Conservation (phyloP, 2,329 filamentous ascomycete genomes). For the Colletotrichum noveboracense region DNA sequence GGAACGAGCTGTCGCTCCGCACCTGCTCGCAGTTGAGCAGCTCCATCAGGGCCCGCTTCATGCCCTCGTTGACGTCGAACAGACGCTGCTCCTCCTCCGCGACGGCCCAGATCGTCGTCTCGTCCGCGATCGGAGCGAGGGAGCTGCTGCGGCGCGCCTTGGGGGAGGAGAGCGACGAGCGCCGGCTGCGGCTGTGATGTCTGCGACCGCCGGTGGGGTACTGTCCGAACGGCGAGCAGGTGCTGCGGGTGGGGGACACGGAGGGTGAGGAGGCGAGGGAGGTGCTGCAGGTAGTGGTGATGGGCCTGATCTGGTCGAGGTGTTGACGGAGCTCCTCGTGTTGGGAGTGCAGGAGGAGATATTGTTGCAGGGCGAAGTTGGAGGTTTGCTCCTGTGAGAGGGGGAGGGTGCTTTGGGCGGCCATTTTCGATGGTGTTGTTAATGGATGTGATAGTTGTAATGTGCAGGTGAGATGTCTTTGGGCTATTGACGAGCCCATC, state of each 20-base stretch:
- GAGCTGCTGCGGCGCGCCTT: conserved; percentile 23
- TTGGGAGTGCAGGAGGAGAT: conserved; percentile 58
- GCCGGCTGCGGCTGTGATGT: conserved; percentile 51
- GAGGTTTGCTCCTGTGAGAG: conserved; percentile 37
- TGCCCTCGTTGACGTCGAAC: conserved; percentile 62
- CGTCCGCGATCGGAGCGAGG: conserved; percentile 48
- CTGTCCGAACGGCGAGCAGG: conserved; percentile 41
- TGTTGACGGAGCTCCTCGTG: conserved; percentile 58
- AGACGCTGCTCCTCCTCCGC: conserved; percentile 58
- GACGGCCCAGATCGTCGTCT: conserved; percentile 53
- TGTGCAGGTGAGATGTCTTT: conserved; percentile 21
- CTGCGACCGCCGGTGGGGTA: conserved; percentile 32
- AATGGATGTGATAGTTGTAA: conserved; percentile 13
- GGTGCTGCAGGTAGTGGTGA: conserved; percentile 34
- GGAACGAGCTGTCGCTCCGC: conserved; percentile 54
- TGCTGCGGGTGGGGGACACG: conserved; percentile 64
- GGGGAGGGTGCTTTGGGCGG: not conserved
- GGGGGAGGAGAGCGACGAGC: conserved; percentile 28
- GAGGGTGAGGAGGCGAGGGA: conserved; percentile 55
- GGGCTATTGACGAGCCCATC: conserved; percentile 23
- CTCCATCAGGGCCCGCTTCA: conserved; percentile 66
- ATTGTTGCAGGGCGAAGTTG: conserved; percentile 58
- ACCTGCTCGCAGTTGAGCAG: conserved; percentile 65
- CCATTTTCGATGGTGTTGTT: conserved; percentile 14
- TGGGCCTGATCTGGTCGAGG: conserved; percentile 56